Percentiles rank a stretch among this genome's conserved stretches.
Evolutionary conservation across 2,329 filamentous ascomycete species (phyloP).

Genomic region (Hymenoscyphus infarciens): DNA sequence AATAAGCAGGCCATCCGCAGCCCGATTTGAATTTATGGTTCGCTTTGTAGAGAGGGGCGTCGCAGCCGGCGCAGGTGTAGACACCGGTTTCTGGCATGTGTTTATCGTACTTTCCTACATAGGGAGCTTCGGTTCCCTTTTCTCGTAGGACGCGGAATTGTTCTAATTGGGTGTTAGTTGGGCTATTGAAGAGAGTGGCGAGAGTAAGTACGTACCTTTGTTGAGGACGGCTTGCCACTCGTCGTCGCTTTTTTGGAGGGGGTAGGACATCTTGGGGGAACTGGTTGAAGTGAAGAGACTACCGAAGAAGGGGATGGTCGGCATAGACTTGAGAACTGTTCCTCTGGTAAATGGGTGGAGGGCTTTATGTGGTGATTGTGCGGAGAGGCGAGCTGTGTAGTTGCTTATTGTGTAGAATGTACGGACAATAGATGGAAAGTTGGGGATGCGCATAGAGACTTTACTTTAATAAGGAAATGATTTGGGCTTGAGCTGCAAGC

Average conservation of each 20-base stretch:
- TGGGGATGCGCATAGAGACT: slow-evolving; percentile 49
- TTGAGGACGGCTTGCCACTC: slow-evolving; percentile 89
- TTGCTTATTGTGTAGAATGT: slow-evolving; percentile 46
- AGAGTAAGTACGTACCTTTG: slow-evolving; percentile 52
- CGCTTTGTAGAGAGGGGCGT: slow-evolving; percentile 86
- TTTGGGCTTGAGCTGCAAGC: no score
- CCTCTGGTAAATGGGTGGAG: slow-evolving; percentile 37
- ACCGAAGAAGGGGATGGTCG: slow-evolving; percentile 73
- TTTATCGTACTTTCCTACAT: slow-evolving; percentile 81
- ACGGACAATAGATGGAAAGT: slow-evolving; percentile 44
- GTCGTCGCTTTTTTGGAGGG: slow-evolving; percentile 73
- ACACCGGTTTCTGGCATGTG: slow-evolving; percentile 73
- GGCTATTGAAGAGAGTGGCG: slow-evolving; percentile 37
- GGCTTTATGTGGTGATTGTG: slow-evolving; percentile 29
- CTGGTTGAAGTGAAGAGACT: slow-evolving; percentile 65
- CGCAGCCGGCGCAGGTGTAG: slow-evolving; percentile 85
- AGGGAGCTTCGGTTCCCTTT: slow-evolving; percentile 84
- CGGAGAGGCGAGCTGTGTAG: slow-evolving; percentile 35
- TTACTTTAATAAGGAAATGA: slow-evolving; percentile 30
- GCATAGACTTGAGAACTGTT: slow-evolving; percentile 59
- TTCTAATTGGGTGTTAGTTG: slow-evolving; percentile 51
- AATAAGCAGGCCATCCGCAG: slow-evolving; percentile 98
- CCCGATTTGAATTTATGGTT: slow-evolving; percentile 93
- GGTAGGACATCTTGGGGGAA: slow-evolving; percentile 62
- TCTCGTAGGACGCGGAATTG: slow-evolving; percentile 92